Evolutionary conservation across 1,284 basidiomycete genomes (phyloP).

Genomic region (Puccinia triticina): DNA sequence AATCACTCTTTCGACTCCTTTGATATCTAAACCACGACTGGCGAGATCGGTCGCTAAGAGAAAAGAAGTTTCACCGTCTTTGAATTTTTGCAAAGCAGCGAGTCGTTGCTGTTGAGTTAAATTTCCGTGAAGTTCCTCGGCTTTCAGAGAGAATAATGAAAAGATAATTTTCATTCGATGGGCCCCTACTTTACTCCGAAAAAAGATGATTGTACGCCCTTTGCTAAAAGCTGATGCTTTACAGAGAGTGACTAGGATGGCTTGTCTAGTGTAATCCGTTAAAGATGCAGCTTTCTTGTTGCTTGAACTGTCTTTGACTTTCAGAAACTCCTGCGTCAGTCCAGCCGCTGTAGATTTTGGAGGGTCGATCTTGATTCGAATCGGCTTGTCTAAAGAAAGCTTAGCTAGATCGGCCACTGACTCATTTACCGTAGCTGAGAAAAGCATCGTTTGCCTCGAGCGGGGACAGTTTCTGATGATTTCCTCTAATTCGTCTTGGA

Average conservation of each 20-base stretch:
- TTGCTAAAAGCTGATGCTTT: constrained; percentile 75
- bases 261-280: constrained; percentile 86
- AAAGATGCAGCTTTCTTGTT: constrained; percentile 69
- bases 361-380: constrained; percentile 91
- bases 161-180: constrained; percentile 96
- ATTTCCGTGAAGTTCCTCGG: constrained; percentile 91
- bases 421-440: constrained; percentile 98
- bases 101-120: constrained; percentile 92
- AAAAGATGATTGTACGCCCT: constrained; percentile 83
- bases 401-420: constrained; percentile 88
- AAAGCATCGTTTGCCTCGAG: constrained; percentile 94
- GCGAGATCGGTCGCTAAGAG: constrained; percentile 95
- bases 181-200: constrained; percentile 91
- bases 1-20: constrained; percentile 60
- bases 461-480: constrained; percentile 86
- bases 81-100: constrained; percentile 80
- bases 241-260: constrained; percentile 80
- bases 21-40: constrained; percentile 63
- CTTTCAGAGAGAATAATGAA: constrained; percentile 80
- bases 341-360: constrained; percentile 83
- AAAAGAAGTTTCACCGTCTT: constrained; percentile 81
- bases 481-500: constrained; percentile 90
- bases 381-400: constrained; percentile 87
- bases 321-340: constrained; percentile 87
- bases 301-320: constrained; percentile 58